These are phyloP conservation scores for Starmerella floris DNA, from an alignment of 805 yeast genomes.

Conservation along the genomic window DNA sequence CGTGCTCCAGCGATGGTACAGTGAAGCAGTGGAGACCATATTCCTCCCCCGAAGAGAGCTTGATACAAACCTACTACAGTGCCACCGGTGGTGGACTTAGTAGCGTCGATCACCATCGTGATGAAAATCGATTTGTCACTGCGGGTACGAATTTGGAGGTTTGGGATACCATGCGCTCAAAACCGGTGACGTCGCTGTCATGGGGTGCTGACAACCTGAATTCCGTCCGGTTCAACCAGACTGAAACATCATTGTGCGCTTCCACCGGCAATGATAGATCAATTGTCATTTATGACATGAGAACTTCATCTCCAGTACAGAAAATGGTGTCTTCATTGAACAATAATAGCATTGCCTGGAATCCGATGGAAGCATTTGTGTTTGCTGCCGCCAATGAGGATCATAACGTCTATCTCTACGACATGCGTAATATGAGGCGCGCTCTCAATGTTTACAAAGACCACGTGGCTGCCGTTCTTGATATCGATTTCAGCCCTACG, in stretches of 20 bases:
- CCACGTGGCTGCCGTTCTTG: constrained; percentile 92
- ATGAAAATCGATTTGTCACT: constrained; percentile 65
- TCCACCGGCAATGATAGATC: constrained; percentile 79
- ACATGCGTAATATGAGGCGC: constrained; percentile 80
- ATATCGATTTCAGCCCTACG: constrained; percentile 89
- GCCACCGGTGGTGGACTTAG: constrained; percentile 56
- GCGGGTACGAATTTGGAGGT: constrained; percentile 81
- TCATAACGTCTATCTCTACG: constrained; percentile 88
- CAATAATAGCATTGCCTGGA: constrained; percentile 83
- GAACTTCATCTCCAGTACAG: constrained; percentile 86
- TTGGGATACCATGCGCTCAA: constrained; percentile 80
- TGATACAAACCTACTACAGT: constrained; percentile 68
- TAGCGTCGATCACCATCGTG: constrained; percentile 74
- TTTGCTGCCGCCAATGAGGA: constrained; percentile 90
- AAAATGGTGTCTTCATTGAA: constrained; percentile 71
- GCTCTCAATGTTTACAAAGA: constrained; percentile 81
- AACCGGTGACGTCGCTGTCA: constrained; percentile 61
- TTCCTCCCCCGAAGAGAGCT: constrained; percentile 34
- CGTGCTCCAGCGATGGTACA: constrained; percentile 85
- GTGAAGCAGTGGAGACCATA: constrained; percentile 71
- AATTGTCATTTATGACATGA: constrained; percentile 73
- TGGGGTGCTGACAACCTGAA: constrained; percentile 96
- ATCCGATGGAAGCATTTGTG: constrained; percentile 93
- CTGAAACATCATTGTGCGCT: constrained; percentile 80
- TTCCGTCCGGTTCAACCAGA: constrained; percentile 72